phyloP scores from a whole-genome alignment of 805 yeast genomes.

The Debaryomyces hansenii region DNA sequence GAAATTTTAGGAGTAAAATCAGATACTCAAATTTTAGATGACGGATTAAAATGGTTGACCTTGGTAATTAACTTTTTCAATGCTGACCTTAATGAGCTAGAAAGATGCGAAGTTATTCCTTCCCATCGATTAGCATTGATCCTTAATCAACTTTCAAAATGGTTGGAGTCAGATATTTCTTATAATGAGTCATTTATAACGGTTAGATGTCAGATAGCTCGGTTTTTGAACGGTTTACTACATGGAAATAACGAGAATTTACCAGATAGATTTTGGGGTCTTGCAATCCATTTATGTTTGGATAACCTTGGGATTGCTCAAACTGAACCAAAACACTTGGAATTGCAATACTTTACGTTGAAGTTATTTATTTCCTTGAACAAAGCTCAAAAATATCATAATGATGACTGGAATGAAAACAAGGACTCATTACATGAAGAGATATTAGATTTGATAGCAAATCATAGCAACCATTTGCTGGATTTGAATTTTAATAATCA shows the following conservation, averaged over 20 bases:
- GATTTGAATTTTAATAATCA: conserved; percentile 29
- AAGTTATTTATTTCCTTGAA: conserved; percentile 36
- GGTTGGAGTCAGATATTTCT: conserved; percentile 64
- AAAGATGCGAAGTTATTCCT: conserved; percentile 48
- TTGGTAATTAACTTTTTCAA: conserved; percentile 45
- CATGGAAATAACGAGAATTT: conserved; percentile 10
- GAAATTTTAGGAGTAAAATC: conserved; percentile 59
- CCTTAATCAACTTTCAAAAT: conserved; percentile 48
- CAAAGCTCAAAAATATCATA: conserved; percentile 8
- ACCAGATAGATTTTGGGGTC: conserved; percentile 34
- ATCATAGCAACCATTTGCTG: conserved; percentile 15
- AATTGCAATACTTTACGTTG: conserved; percentile 49
- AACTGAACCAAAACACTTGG: conserved; percentile 37
- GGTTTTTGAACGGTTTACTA: conserved; percentile 37
- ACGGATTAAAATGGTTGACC: conserved; percentile 49
- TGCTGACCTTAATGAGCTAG: conserved; percentile 26
- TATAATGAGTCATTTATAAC: conserved; percentile 55
- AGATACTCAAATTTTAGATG: conserved; percentile 34
- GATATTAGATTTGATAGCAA: conserved; percentile 43
- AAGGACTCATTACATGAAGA: conserved; percentile 38
- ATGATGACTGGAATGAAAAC: conserved; percentile 33
- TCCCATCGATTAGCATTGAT: conserved; percentile 66
- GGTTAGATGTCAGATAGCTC: conserved; percentile 52
- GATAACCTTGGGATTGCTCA: conserved; percentile 46
- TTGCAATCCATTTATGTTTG: conserved; percentile 37